A percentile compares a stretch with the other conserved stretches of the same genome.
phyloP scores from a whole-genome alignment of 331 rosid genomes.

The Malus hybrid region DNA sequence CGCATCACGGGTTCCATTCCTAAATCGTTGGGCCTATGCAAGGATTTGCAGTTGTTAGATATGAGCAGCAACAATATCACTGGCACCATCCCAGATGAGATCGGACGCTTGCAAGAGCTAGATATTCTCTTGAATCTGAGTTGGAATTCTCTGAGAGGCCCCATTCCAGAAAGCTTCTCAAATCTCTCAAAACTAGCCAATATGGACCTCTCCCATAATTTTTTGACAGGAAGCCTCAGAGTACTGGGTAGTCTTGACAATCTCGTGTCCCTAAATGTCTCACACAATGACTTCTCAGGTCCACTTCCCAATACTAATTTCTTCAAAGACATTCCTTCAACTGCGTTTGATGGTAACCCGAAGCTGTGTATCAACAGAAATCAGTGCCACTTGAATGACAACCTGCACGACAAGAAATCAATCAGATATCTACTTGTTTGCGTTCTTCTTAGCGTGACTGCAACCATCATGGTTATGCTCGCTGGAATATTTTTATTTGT shows the following conservation, averaged over 20 bases:
- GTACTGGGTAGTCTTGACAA: slow-evolving; percentile 61
- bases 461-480: slow-evolving; percentile 45
- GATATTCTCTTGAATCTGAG: slow-evolving; percentile 88
- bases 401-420: slow-evolving; percentile 32
- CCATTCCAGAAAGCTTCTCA: slow-evolving; percentile 72
- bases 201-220: slow-evolving; percentile 84
- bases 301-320: slow-evolving; percentile 69
- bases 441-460: slow-evolving; percentile 52
- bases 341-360: slow-evolving; percentile 60
- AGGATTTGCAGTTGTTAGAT: slow-evolving; percentile 80
- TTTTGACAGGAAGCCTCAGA: slow-evolving; percentile 54
- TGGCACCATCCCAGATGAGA: slow-evolving; percentile 65
- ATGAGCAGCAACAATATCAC: slow-evolving; percentile 62
- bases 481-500: slow-evolving; percentile 48
- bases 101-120: slow-evolving; percentile 69
- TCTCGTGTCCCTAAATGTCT: slow-evolving; percentile 76
- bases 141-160: slow-evolving; percentile 65
- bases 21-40: slow-evolving; percentile 57
- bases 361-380: slow-evolving; percentile 53
- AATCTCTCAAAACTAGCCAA: slow-evolving; percentile 81
- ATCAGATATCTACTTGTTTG: slow-evolving; percentile 41
- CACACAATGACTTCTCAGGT: slow-evolving; percentile 74
- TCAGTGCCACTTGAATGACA: slow-evolving; percentile 29
- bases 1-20: slow-evolving; percentile 61
- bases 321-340: slow-evolving; percentile 57